These are phyloP conservation scores for Xylariaceae sp. DNA, from an alignment of 2,329 filamentous ascomycete species.

Conservation along the genomic window DNA sequence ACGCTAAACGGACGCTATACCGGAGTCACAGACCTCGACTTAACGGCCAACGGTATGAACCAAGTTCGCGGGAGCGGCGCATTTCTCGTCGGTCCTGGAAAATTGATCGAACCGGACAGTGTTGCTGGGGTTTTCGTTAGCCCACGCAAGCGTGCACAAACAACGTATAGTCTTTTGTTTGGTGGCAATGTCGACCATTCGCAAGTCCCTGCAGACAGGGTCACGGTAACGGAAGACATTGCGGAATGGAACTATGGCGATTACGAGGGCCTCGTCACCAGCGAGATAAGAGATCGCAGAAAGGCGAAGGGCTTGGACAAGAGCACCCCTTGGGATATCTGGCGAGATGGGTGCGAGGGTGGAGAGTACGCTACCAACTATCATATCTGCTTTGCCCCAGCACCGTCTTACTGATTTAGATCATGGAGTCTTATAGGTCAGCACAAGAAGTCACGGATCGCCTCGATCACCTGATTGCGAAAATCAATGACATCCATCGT, in stretches of 20 bases:
- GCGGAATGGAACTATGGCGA: slow-evolving; percentile 59
- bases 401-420: too few relatives aligned
- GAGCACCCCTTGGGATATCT: slow-evolving; percentile 56
- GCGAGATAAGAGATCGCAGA: slow-evolving; percentile 49
- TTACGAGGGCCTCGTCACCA: slow-evolving; percentile 50
- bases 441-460: slow-evolving; percentile 55
- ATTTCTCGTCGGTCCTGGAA: slow-evolving; percentile 52
- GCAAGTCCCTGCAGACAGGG: slow-evolving; percentile 37
- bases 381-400: neutral
- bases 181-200: slow-evolving; percentile 32
- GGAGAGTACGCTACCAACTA: slow-evolving; percentile 54
- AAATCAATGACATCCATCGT: slow-evolving; percentile 56
- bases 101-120: slow-evolving; percentile 55
- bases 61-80: slow-evolving; percentile 52
- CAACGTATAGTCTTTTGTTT: slow-evolving; percentile 55
- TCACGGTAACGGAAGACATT: slow-evolving; percentile 49
- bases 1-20: slow-evolving; percentile 55
- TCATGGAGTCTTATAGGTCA: too few relatives aligned
- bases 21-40: slow-evolving; percentile 48
- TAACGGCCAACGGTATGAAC: slow-evolving; percentile 47
- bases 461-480: slow-evolving; percentile 56
- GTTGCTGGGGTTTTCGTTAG: slow-evolving; percentile 54
- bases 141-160: slow-evolving; percentile 53
- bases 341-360: slow-evolving; percentile 14
- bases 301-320: slow-evolving; percentile 50